Evolutionary conservation across 768 basidiomycete genomes (phyloP).

Genomic region (Amyloporia xantha): DNA sequence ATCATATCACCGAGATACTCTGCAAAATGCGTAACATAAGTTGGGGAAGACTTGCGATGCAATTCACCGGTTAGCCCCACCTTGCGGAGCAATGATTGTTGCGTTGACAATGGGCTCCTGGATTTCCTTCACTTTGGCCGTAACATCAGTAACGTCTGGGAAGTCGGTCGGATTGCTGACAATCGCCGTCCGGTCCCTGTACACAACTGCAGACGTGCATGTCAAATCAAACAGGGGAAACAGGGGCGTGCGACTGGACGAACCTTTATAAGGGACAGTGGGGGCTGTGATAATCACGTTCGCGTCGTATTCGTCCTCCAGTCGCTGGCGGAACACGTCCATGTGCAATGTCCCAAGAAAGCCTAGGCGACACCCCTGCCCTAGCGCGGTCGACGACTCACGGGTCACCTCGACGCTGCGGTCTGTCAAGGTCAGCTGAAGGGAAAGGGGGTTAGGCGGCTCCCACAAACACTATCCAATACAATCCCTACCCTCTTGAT

Average conservation of each 20-base stretch:
- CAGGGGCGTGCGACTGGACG: not conserved
- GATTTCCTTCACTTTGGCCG: slow-evolving; percentile 58
- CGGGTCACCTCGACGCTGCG: slow-evolving; percentile 85
- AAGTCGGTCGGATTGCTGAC: slow-evolving; percentile 96
- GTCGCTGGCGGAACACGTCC: slow-evolving; percentile 91
- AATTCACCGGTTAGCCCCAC: too few relatives aligned
- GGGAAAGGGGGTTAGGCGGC: slow-evolving; percentile 4
- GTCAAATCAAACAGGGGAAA: slow-evolving; percentile 1
- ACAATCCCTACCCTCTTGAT: slow-evolving; percentile 65
- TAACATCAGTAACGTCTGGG: slow-evolving; percentile 66
- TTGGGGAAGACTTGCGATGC: too few relatives aligned
- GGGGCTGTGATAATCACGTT: slow-evolving; percentile 95
- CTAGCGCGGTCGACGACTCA: slow-evolving; percentile 90
- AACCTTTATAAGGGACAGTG: slow-evolving; percentile 89
- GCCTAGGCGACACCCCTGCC: slow-evolving; percentile 91
- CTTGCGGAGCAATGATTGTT: slow-evolving; percentile 91
- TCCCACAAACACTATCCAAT: slow-evolving; percentile 5
- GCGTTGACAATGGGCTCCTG: slow-evolving; percentile 93
- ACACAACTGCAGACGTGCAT: slow-evolving; percentile 51
- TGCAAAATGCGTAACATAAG: slow-evolving; percentile 23
- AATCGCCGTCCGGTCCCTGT: slow-evolving; percentile 43
- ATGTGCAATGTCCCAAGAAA: slow-evolving; percentile 96
- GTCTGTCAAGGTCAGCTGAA: slow-evolving; percentile 76
- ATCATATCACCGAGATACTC: slow-evolving; percentile 96
- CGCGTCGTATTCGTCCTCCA: slow-evolving; percentile 95